Evolutionary conservation across 2,329 filamentous ascomycete genomes (phyloP).

Genomic region (Myriangium duriaei): DNA sequence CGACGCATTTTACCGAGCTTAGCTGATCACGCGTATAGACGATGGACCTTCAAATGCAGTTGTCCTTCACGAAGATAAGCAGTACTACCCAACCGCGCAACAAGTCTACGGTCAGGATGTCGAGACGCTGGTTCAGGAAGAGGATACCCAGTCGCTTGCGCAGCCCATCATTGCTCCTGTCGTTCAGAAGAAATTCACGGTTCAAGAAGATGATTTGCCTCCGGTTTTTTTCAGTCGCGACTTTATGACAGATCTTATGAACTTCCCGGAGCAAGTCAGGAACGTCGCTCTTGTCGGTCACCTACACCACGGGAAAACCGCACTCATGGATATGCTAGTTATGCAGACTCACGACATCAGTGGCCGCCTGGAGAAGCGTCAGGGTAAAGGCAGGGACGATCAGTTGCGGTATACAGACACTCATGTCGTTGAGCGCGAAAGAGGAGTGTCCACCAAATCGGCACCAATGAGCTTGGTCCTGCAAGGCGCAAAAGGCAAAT

Average conservation of each 20-base stretch:
- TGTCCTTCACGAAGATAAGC: slow-evolving; percentile 97
- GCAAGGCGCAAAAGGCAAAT: slow-evolving; percentile 81
- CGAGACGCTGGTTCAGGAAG: slow-evolving; percentile 90
- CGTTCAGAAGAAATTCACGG: slow-evolving; percentile 88
- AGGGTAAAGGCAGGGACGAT: slow-evolving; percentile 71
- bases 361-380: slow-evolving; percentile 65
- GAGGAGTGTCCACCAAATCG: slow-evolving; percentile 83
- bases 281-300: slow-evolving; percentile 90
- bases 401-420: slow-evolving; percentile 92
- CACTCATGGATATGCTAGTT: slow-evolving; percentile 96
- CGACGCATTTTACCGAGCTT: slow-evolving; percentile 15
- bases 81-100: slow-evolving; percentile 96
- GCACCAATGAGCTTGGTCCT: slow-evolving; percentile 90
- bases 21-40: slow-evolving; percentile 31
- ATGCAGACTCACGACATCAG: slow-evolving; percentile 84
- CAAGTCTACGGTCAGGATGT: slow-evolving; percentile 92
- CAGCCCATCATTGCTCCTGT: slow-evolving; percentile 90
- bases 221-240: slow-evolving; percentile 75
- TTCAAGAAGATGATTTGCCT: slow-evolving; percentile 83
- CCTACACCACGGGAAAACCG: slow-evolving; percentile 93
- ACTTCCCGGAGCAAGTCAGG: slow-evolving; percentile 84
- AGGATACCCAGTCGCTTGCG: slow-evolving; percentile 84
- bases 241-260: slow-evolving; percentile 94
- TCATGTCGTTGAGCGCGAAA: slow-evolving; percentile 75
- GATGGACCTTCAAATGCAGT: slow-evolving; percentile 90